Conservation (phyloP, 2,329 filamentous ascomycete genomes). For the Claviceps sp. region DNA sequence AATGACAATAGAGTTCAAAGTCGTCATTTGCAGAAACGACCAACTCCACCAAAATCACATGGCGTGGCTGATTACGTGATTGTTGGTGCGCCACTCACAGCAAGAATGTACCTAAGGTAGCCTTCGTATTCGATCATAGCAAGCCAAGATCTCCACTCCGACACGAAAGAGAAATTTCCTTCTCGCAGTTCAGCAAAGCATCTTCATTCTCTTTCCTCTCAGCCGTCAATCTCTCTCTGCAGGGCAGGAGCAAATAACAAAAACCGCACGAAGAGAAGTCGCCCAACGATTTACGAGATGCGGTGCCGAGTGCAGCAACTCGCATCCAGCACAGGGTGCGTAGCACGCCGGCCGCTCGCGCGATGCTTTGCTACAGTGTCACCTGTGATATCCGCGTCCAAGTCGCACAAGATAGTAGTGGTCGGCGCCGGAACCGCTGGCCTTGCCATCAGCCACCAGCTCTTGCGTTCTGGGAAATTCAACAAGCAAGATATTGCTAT, state of each 20-base stretch:
- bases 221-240: neutral
- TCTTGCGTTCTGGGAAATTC: constrained; percentile 46
- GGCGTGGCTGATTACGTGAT: neutral
- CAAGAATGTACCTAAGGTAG: neutral
- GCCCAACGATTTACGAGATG: neutral
- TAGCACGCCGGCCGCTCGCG: neutral
- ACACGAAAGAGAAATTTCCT: neutral
- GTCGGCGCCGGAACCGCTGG: constrained; percentile 56
- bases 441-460: constrained; percentile 52
- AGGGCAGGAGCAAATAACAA: neutral
- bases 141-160: neutral
- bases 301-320: neutral
- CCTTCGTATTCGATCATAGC: neutral
- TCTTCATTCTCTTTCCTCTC: neutral
- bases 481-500: constrained; percentile 46
- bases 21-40: neutral
- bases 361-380: constrained; percentile 11
- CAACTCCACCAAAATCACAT: neutral
- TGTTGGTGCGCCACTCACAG: neutral
- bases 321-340: neutral
- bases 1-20: too few species aligned
- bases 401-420: constrained; percentile 50
- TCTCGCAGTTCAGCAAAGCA: neutral
- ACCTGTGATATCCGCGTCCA: constrained; percentile 19
- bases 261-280: neutral